Percentiles rank a stretch among this genome's conserved stretches.
Evolutionary conservation across 1,139 yeast species (phyloP).

Genomic region (Scheffersomyces insectosa): DNA sequence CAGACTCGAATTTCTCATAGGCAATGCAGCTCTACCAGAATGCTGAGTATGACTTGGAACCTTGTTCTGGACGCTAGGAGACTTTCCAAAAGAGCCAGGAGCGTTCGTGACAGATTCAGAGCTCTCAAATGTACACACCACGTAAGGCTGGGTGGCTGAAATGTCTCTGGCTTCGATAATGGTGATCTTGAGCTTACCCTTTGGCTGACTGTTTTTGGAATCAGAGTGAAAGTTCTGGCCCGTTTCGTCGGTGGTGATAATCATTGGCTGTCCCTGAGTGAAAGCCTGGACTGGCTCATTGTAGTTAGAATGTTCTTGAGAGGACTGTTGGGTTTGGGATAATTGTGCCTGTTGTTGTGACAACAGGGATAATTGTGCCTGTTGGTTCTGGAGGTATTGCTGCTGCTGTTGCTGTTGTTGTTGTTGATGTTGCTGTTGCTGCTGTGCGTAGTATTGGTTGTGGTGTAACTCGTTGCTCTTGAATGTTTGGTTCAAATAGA

Average conservation of each 20-base stretch:
- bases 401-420: slow-evolving; percentile 12
- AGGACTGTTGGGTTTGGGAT: slow-evolving; percentile 6
- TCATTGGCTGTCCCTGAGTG: slow-evolving; percentile 30
- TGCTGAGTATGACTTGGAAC: background rate
- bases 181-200: slow-evolving; percentile 80
- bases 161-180: slow-evolving; percentile 79
- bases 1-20: slow-evolving; percentile 11
- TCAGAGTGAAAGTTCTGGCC: slow-evolving; percentile 35
- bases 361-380: slow-evolving; percentile 5
- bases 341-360: slow-evolving; percentile 15
- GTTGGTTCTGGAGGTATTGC: slow-evolving; percentile 8
- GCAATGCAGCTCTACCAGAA: slow-evolving; percentile 10
- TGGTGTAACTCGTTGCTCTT: slow-evolving; percentile 13
- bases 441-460: slow-evolving; percentile 9
- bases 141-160: slow-evolving; percentile 73
- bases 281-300: slow-evolving; percentile 14
- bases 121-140: slow-evolving; percentile 90
- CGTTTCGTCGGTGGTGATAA: slow-evolving; percentile 49
- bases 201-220: slow-evolving; percentile 48
- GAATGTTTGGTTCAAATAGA: slow-evolving; percentile 28
- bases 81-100: slow-evolving; percentile 61
- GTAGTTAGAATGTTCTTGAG: slow-evolving; percentile 4
- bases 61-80: slow-evolving; percentile 17
- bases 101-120: slow-evolving; percentile 88
- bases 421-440: slow-evolving; percentile 9